Evolutionary conservation across 108 stramenopile genomes (phyloP).

Genomic region (Schizochytrium sp.): DNA sequence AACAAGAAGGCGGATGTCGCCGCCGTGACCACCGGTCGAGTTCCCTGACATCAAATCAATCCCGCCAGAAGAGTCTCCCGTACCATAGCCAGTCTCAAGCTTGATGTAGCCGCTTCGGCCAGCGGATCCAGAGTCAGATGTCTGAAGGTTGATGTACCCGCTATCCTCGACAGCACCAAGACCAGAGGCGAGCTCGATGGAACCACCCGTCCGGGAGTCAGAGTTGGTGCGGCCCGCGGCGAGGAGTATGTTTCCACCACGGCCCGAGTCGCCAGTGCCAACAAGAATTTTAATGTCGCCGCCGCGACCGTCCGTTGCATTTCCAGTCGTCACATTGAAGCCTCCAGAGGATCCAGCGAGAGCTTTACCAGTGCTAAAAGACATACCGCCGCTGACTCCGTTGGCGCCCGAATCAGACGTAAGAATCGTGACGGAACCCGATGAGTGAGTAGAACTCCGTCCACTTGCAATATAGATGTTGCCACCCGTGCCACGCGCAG

Average conservation of each 20-base stretch:
- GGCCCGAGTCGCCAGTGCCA: constrained; percentile 25
- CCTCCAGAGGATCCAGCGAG: constrained; percentile 22
- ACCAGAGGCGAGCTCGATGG: not conserved
- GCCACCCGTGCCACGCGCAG: constrained; percentile 24
- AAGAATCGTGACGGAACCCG: constrained; percentile 20
- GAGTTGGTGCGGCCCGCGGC: not conserved
- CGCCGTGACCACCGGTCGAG: constrained; percentile 28
- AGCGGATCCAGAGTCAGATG: not conserved
- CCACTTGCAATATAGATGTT: constrained; percentile 17
- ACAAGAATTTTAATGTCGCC: constrained; percentile 7
- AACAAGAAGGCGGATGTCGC: constrained; percentile 30
- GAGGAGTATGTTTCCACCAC: not conserved
- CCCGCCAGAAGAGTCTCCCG: constrained; percentile 21
- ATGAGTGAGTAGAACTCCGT: not conserved
- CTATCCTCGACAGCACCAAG: not conserved
- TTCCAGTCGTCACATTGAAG: constrained; percentile 25
- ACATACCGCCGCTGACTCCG: constrained; percentile 26
- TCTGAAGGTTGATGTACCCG: not conserved
- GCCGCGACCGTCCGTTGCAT: constrained; percentile 22
- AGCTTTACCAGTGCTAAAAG: constrained; percentile 28
- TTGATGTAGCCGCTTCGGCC: not conserved
- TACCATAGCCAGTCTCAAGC: constrained; percentile 20
- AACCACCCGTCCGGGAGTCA: not conserved
- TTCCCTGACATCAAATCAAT: constrained; percentile 25
- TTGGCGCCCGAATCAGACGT: constrained; percentile 26